Evolutionary conservation across 73 alveolate genomes (phyloP).

Genomic region (Paramecium sonneborni): DNA sequence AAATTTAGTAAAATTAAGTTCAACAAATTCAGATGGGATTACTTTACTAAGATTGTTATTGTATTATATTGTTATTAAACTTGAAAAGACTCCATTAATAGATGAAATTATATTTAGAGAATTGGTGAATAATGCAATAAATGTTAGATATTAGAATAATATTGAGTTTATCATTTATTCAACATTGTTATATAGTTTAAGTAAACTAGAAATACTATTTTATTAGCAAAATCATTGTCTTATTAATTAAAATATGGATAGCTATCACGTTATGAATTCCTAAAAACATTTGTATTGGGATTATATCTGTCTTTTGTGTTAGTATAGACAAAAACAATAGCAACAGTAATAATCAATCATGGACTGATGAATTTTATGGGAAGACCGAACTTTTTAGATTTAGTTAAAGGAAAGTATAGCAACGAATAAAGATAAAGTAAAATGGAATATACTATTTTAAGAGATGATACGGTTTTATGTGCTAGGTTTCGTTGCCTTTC

Average conservation of each 20-base stretch:
- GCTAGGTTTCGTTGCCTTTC: slow-evolving; percentile 6
- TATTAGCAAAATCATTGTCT: background rate
- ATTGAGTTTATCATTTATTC: background rate
- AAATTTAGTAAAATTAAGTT: background rate
- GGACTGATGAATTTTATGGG: slow-evolving; percentile 54
- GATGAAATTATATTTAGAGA: slow-evolving; percentile 56
- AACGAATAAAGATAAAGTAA: background rate
- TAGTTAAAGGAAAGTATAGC: slow-evolving; percentile 1
- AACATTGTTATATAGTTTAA: background rate
- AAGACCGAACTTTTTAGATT: slow-evolving; percentile 24
- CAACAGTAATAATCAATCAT: slow-evolving; percentile 50
- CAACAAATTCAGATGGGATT: slow-evolving; percentile 56
- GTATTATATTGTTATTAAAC: background rate
- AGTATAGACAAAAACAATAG: slow-evolving; percentile 19
- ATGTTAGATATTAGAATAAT: background rate
- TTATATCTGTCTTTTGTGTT: slow-evolving; percentile 1
- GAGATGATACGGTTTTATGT: slow-evolving; percentile 48
- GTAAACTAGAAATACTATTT: background rate
- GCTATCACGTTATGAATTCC: background rate
- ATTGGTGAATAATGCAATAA: slow-evolving; percentile 29
- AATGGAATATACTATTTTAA: background rate
- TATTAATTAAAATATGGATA: background rate
- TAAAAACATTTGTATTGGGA: slow-evolving; percentile 27
- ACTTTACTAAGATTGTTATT: slow-evolving; percentile 46
- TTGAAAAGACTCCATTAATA: slow-evolving; percentile 23